phyloP scores from a whole-genome alignment of 805 yeast species.

The Candida piceae region DNA sequence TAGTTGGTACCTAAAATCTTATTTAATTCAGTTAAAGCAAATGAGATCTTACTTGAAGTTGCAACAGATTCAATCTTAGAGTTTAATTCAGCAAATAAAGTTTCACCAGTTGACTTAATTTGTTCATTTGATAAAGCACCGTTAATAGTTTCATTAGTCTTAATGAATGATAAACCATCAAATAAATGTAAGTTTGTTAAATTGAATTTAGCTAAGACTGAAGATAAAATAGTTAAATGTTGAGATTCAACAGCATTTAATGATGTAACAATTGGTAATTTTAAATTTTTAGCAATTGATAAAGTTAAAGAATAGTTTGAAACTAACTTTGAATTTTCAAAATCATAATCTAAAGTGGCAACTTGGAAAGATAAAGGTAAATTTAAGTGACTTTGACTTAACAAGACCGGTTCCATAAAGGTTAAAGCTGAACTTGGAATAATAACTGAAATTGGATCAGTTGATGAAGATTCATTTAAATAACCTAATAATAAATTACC shows the following conservation, averaged over 20 bases:
- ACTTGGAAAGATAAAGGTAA: constrained; percentile 68
- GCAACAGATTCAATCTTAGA: constrained; percentile 18
- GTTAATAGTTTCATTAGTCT: constrained; percentile 43
- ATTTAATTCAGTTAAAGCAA: constrained; percentile 49
- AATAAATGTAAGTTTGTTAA: constrained; percentile 66
- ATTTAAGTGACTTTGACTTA: constrained; percentile 25
- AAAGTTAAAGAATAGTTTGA: constrained; percentile 63
- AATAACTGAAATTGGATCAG: constrained; percentile 35
- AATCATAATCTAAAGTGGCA: constrained; percentile 71
- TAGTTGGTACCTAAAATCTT: constrained; percentile 47
- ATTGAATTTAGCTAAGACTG: constrained; percentile 58
- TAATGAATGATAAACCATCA: constrained; percentile 69
- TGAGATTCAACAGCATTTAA: constrained; percentile 59
- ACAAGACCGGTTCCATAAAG: constrained; percentile 60
- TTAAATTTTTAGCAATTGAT: constrained; percentile 55
- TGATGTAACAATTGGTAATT: constrained; percentile 68
- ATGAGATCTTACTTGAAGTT: constrained; percentile 33
- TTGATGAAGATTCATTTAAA: constrained; percentile 26
- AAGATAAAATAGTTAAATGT: constrained; percentile 57
- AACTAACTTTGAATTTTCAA: constrained; percentile 43
- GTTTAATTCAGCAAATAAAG: constrained; percentile 31
- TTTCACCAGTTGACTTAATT: constrained; percentile 34
- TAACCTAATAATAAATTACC: constrained; percentile 77
- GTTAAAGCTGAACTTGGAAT: constrained; percentile 65
- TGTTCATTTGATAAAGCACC: constrained; percentile 40